Evolutionary conservation across 1,284 basidiomycete genomes (phyloP).

Genomic region (Porodaedalea pini): DNA sequence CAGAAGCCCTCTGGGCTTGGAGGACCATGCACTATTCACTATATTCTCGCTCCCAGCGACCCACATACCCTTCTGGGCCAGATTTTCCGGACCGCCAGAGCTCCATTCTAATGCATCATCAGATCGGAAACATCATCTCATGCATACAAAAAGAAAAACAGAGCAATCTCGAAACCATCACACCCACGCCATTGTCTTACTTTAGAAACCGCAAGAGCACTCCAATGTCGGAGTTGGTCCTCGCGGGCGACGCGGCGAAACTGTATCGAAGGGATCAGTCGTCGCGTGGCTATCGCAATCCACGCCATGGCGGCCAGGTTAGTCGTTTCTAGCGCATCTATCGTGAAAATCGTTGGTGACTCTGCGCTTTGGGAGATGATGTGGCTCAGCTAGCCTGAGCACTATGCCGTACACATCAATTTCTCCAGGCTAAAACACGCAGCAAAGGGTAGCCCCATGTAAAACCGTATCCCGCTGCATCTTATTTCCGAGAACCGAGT

Average conservation of each 20-base stretch:
- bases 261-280: conserved; percentile 14
- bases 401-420: no score
- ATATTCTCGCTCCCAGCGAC: neutral
- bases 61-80: no score
- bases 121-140: neutral
- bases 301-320: neutral
- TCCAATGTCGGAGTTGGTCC: neutral
- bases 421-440: no score
- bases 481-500: no score
- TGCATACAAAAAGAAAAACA: neutral
- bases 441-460: no score
- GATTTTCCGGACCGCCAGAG: no score
- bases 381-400: no score
- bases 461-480: no score
- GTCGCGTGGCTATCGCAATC: conserved; percentile 15
- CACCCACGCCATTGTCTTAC: neutral
- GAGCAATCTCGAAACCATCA: neutral
- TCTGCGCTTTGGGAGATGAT: neutral
- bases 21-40: no score
- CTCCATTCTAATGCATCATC: neutral
- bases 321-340: neutral
- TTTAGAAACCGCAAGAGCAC: conserved; percentile 4
- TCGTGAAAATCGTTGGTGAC: neutral
- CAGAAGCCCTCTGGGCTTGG: no score
- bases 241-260: conserved; percentile 13